Evolutionary conservation across 805 yeast genomes (phyloP), one percentile per base, ranked within the genome.

Genomic region (Starmerella bacillaris): DNA sequence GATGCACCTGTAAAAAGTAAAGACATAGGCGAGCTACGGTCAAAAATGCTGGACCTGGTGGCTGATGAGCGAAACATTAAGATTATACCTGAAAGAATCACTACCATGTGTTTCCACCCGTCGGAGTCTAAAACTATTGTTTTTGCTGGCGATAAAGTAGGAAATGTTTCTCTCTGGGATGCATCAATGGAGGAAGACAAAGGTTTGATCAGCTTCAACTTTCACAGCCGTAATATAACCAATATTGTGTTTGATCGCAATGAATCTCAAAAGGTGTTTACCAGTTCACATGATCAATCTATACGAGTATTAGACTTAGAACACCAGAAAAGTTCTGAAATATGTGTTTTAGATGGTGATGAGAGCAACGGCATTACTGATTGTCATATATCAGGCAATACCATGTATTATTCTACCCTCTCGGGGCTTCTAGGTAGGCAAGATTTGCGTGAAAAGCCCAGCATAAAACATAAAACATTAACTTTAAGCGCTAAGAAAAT

Each of bases 261-360:
- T 1, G 58, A 65, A 18, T 64, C 71, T 6, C 59, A 67, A 18
- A 68, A 70, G 41, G 63, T 86, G 1, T 63, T 71, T 26, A 71
- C 89, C 0, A 64, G 75, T 3, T 74, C 92, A 3, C 86, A 86
- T 51, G 98, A 86, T 56, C 95, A 95, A 0, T 74, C 92, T 0
- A 65, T 86, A 3, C 61, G 96, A 38, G 54, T 63, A 18, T 60
- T 80, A 34, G 93, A 86, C 52, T 56, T 89, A 40, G 60, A 63
- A 27, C 67, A 68, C 27, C 60, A 73, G 40, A 59, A 66, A 29
- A 69, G 80, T 5, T 55, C 64, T 4, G 89, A 80, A 42, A 58
- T 70, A 6, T 66, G 75, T 38, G 72, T 74, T 3, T 59, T 64
- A 27, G 63, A 64, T 36, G 70, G 67, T 42, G 63, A 63, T n/a